These are phyloP conservation scores for Pseudoneurospora amorphoporcata DNA, from an alignment of 495 filamentous ascomycete genomes.

Conservation along the genomic window DNA sequence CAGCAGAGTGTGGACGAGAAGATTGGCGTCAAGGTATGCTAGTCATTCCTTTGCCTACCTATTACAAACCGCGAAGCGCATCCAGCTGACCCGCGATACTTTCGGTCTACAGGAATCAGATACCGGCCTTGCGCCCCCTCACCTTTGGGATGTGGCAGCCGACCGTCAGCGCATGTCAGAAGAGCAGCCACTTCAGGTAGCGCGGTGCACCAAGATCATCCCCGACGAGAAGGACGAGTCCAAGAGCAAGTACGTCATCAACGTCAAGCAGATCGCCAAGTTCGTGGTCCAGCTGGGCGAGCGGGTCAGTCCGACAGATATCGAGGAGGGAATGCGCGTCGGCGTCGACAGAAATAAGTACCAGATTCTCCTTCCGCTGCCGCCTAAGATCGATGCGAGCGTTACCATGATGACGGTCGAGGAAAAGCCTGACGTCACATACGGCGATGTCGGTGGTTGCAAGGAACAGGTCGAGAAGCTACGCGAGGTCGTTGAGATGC, in stretches of 20 bases:
- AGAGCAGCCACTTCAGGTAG: conserved; percentile 95
- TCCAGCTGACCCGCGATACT: conserved; percentile 1
- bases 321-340: conserved; percentile 97
- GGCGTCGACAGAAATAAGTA: conserved; percentile 98
- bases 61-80: neutral
- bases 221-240: conserved; percentile 91
- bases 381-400: conserved; percentile 96
- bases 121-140: conserved; percentile 92
- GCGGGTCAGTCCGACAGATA: conserved; percentile 94
- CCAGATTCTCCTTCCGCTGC: conserved; percentile 93
- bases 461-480: conserved; percentile 99
- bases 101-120: conserved; percentile 69
- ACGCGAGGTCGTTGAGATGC: conserved; percentile 97
- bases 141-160: conserved; percentile 97
- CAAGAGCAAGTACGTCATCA: conserved; percentile 99
- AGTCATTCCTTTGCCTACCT: neutral
- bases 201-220: conserved; percentile 98
- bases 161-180: conserved; percentile 97
- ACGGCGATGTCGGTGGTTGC: conserved; percentile 96
- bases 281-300: conserved; percentile 98
- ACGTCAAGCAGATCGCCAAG: conserved; percentile 99
- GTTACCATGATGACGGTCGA: conserved; percentile 99
- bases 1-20: conserved; percentile 97
- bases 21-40: conserved; percentile 55
- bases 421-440: conserved; percentile 98